Evolutionary conservation across 306 rosid genomes (phyloP), one percentile per base, ranked within the genome.

Genomic region (Quercus glauca): DNA sequence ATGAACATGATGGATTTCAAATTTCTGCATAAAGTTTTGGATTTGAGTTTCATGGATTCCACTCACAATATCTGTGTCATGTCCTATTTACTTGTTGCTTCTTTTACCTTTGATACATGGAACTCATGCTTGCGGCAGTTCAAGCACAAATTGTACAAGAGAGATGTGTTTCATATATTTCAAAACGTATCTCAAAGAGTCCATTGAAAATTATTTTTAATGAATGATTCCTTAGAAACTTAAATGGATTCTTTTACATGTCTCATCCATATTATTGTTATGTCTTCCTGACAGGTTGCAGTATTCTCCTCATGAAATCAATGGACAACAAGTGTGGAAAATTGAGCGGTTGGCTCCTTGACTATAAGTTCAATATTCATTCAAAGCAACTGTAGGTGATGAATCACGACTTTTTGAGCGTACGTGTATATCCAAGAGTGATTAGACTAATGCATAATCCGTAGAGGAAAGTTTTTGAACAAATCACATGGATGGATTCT

Each of bases 261-360:
- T 25, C 43, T 67, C 52, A 19, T 67, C 25, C n/a, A 18, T 35
- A 19, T 68, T 19, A 35, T 19, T 4, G 8, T 35, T 59, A 58
- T 82, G 41, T 78, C 74, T 83, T 76, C 75, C 74, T 73, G 84
- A 80, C 91, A 96, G 99, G 92, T 84, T 96, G 92, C 91, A 17
- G 67, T 96, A 93, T 83, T 81, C 91, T 71, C 91, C 96, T 35
- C 73, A 51, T n/a, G 96, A 91, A 81, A 81, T 83, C 59, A 81
- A 89, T 78, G 98, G 97, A 76, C 83, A 87, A 68, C 81, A 18
- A 83, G 84, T 13, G 56, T 96, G 99, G 99, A 89, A 87, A 84
- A 58, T 93, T 76, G 93, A 93, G 83, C 92, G 98, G 51, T 84
- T 96, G 89, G 98, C 99, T 45, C 98, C 99, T 23, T 96, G 90